These are phyloP conservation scores for Metschnikowia henanensis DNA, from an alignment of 805 yeast genomes.

Conservation along the genomic window DNA sequence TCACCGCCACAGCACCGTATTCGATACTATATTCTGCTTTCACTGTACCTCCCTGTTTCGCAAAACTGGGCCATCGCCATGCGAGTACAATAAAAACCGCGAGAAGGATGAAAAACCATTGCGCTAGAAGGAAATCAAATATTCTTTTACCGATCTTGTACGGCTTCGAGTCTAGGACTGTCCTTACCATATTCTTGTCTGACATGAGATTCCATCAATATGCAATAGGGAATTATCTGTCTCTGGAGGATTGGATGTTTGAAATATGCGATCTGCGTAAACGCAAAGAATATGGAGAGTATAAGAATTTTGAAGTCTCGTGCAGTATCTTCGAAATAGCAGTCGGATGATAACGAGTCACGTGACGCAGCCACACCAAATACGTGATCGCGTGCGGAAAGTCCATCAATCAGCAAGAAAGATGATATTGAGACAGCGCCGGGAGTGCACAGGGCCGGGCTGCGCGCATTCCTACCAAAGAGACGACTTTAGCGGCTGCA, in stretches of 20 bases:
- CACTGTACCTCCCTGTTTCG: constrained; percentile 77
- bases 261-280: no score
- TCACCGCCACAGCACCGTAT: constrained; percentile 85
- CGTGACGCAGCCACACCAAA: constrained; percentile 2
- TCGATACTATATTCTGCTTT: constrained; percentile 74
- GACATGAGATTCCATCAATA: no score
- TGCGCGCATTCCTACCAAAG: not conserved
- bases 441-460: not conserved
- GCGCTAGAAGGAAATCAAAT: constrained; percentile 34
- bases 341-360: not conserved
- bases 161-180: constrained; percentile 1
- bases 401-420: no score
- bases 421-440: not conserved
- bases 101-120: constrained; percentile 77
- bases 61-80: constrained; percentile 76
- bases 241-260: no score
- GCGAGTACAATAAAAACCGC: constrained; percentile 78
- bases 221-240: no score
- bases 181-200: constrained; percentile 3
- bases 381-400: no score
- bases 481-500: no score
- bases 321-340: not conserved
- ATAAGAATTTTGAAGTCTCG: no score
- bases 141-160: constrained; percentile 15
- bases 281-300: no score